phyloP scores from a whole-genome alignment of 2,329 filamentous ascomycete species.

The Helminthosporium solani region DNA sequence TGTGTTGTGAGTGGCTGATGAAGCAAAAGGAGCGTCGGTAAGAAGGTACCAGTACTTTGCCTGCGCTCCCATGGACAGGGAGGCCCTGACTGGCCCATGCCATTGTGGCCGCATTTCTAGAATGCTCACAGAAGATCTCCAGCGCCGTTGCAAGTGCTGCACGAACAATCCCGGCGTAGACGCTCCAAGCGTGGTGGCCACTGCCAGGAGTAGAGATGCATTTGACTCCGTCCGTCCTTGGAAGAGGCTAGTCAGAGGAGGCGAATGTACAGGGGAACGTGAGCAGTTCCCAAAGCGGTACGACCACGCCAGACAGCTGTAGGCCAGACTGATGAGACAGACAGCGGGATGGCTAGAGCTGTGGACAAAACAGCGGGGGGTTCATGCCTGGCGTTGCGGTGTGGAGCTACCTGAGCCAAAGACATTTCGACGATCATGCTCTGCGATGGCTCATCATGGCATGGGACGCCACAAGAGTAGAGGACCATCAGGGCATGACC shows the following conservation, averaged over 20 bases:
- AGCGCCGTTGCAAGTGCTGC: constrained; percentile 42
- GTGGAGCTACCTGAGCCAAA: constrained; percentile 5
- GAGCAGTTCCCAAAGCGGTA: constrained; percentile 34
- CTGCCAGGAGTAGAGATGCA: constrained; percentile 33
- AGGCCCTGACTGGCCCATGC: constrained; percentile 27
- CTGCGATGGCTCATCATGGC: constrained; percentile 7
- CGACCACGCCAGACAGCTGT: constrained; percentile 35
- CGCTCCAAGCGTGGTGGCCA: constrained; percentile 30
- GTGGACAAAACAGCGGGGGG: constrained; percentile 23
- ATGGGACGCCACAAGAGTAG: constrained; percentile 22
- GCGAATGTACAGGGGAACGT: constrained; percentile 29
- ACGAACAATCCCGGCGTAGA: constrained; percentile 37
- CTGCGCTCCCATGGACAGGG: constrained; percentile 30
- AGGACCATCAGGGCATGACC: constrained; percentile 23
- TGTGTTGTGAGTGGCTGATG: constrained; percentile 44
- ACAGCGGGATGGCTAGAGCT: constrained; percentile 29
- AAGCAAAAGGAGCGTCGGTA: constrained; percentile 40
- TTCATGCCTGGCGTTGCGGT: constrained; percentile 13
- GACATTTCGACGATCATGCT: constrained; percentile 3
- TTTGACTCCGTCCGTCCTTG: constrained; percentile 25
- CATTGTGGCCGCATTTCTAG: constrained; percentile 44
- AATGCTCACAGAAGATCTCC: constrained; percentile 46
- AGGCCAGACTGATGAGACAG: constrained; percentile 37
- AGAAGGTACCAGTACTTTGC: constrained; percentile 35
- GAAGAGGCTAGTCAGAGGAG: constrained; percentile 34